Base-by-base conservation (phyloP, 2,329 filamentous ascomycete species). In the Trichoderma sp. region DNA sequence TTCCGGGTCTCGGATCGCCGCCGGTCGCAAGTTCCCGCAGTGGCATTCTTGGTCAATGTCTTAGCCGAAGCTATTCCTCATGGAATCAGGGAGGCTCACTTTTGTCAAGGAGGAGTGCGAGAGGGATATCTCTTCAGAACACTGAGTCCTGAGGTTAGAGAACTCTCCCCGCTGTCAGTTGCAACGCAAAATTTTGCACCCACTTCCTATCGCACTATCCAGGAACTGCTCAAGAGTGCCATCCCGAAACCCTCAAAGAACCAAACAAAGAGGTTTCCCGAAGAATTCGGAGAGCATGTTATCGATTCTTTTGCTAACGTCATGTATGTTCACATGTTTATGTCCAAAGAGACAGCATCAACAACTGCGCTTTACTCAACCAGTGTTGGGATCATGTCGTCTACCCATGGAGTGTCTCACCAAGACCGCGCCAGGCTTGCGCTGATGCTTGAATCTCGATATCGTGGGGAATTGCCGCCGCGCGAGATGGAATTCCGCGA, bases 91-190 rank as follows among this genome's bases (percentile, higher is more conserved):
- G 83, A 86, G 43, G 88, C 92, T 2, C 86, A 88, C 36, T 93
- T 93, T 81, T 92, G 90, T 73, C 91, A 93, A 77, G 91, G 91
- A 21, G 91, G 91, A 5, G 90, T 93, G 3, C 83, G 91, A 34
- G 91, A 93, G 81, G 91, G 91, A 0, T 87, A 87, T 71, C 82
- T 92, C 1, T 93, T 90, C 78, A 81, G 84, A 12, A 83, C 82
- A 53, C 83, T 93, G 8, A 73, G 83, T 0, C 75, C 80, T 0
- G 77, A 82, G 0, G 79, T 87, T 9, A 85, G 88, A 61, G 81
- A 81, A 1, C 83, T 89, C 72, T 82, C 88, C 71, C 90, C 91
- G 0, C 80, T 93, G 1, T 81, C 89, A 12, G 87, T 89, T 0
- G 89, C 89, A 1, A 92, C 90, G 0, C 76, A 78, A 15, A 83